phyloP scores from a whole-genome alignment of 2,329 filamentous ascomycete species.

The Hymenoscyphus repandus region DNA sequence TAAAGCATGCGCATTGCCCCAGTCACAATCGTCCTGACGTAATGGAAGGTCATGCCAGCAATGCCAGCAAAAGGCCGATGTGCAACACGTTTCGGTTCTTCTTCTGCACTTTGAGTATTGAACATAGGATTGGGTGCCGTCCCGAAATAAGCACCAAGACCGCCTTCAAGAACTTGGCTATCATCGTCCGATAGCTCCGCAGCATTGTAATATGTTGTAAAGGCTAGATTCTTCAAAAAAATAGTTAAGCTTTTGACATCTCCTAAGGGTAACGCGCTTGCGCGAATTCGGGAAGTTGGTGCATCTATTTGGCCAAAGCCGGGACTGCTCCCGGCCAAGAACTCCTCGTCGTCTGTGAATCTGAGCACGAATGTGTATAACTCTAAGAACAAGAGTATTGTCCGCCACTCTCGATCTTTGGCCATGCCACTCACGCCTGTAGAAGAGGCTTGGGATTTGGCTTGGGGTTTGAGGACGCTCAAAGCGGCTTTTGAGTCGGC shows the following conservation, averaged over 20 bases:
- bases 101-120: slow-evolving; percentile 13
- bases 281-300: slow-evolving; percentile 45
- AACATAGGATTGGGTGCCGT: slow-evolving; percentile 21
- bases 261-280: slow-evolving; percentile 62
- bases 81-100: slow-evolving; percentile 9
- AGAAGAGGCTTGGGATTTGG: slow-evolving; percentile 8
- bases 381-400: slow-evolving; percentile 85
- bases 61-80: slow-evolving; percentile 52
- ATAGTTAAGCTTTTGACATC: slow-evolving; percentile 71
- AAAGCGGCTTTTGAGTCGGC: slow-evolving; percentile 54
- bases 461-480: slow-evolving; percentile 36
- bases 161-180: slow-evolving; percentile 32
- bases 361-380: slow-evolving; percentile 90
- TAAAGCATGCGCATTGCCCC: slow-evolving; percentile 82
- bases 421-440: slow-evolving; percentile 10
- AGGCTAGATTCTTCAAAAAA: slow-evolving; percentile 88
- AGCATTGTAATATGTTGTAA: slow-evolving; percentile 81
- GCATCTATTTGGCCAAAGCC: slow-evolving; percentile 33
- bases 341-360: slow-evolving; percentile 95
- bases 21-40: slow-evolving; percentile 75
- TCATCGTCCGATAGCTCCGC: slow-evolving; percentile 53
- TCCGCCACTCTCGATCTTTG: slow-evolving; percentile 66
- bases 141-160: slow-evolving; percentile 42
- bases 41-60: slow-evolving; percentile 68
- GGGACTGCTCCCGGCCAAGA: slow-evolving; percentile 59